These are phyloP conservation scores for Ustilago shanxiensis DNA, from an alignment of 1,284 basidiomycete species.

Conservation along the genomic window DNA sequence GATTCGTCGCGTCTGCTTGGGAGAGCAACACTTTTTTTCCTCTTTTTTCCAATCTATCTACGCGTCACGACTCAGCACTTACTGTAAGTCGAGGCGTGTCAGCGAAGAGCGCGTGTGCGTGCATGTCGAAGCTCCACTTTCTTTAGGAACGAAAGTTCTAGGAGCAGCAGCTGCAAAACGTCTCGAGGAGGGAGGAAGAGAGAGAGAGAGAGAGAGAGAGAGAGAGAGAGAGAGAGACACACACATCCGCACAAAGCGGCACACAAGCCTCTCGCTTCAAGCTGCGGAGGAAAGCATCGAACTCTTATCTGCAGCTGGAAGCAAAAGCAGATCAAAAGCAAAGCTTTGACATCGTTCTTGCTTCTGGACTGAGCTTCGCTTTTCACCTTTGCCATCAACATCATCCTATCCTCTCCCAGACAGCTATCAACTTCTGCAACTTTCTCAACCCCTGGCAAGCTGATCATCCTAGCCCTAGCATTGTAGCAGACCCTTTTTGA, in stretches of 20 bases:
- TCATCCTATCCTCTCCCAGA: neutral
- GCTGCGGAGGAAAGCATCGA: neutral
- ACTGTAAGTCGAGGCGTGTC: neutral
- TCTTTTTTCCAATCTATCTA: constrained; percentile 13
- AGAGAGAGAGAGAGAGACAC: no score
- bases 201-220: no score
- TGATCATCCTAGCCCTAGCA: neutral
- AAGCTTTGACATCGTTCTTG: neutral
- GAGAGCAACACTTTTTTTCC: constrained; percentile 3
- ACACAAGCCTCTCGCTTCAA: neutral
- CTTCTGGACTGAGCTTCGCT: neutral
- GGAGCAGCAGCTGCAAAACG: neutral
- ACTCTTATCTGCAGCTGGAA: neutral
- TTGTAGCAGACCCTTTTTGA: neutral
- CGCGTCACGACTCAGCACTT: constrained; percentile 32
- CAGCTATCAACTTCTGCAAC: neutral
- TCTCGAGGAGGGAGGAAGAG: no score
- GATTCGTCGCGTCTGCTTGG: neutral
- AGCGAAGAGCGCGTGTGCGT: neutral
- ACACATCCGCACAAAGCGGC: neutral
- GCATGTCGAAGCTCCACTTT: constrained; percentile 1
- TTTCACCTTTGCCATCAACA: neutral
- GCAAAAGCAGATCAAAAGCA: neutral
- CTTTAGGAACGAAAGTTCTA: neutral
- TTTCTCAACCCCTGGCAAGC: neutral